Base-by-base conservation (phyloP, 2,329 filamentous ascomycete genomes). In the Chrysosphaeria jannelii region DNA sequence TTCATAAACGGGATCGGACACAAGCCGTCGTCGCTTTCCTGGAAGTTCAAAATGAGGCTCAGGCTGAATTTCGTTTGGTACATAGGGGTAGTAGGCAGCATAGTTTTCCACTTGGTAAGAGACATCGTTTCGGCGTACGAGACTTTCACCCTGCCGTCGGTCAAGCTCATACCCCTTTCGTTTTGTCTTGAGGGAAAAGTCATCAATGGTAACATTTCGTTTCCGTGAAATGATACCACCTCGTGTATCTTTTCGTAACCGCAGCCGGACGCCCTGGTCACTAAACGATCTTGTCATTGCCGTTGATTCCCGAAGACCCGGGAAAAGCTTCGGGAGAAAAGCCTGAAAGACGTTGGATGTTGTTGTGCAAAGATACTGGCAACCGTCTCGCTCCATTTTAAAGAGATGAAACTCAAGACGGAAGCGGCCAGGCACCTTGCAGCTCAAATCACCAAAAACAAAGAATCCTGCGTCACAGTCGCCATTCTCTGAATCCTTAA, bases 361-460 rank as follows among this genome's bases (percentile, higher is more conserved):
- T 26, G 59, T 40, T 4, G 41, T 37, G 2, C 38, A 35, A 14
- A 47, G 36, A 20, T 41, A 33, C 26, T 41, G 37, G 27, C 40
- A 45, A 25, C 42, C 40, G 25, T 28, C 37, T 17, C 39, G 37
- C 29, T 43, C 51, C 45, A 74, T 60, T 40, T 79, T 70, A 41
- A 69, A 79, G 9, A 89, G 51, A 23, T 60, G 68, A 39, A 90
- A 89, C 26, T 64, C 57, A 19, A 90, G 52, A 17, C 66, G 54
- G 38, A 65, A 81, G 11, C 50, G 52, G 14, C 78, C 78, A 34
- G 71, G 60, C 13, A 63, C 50, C 37, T 69, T 69, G 29, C 81
- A 63, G 0, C 74, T 85, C 12, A 90, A 50, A 41, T 90, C 76
- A 5, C 71, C 71, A 42, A 88, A 89, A n/a, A 89, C 67, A 36